phyloP scores from a whole-genome alignment of 2,329 filamentous ascomycete genomes.

The Ceratocystis cubensis region DNA sequence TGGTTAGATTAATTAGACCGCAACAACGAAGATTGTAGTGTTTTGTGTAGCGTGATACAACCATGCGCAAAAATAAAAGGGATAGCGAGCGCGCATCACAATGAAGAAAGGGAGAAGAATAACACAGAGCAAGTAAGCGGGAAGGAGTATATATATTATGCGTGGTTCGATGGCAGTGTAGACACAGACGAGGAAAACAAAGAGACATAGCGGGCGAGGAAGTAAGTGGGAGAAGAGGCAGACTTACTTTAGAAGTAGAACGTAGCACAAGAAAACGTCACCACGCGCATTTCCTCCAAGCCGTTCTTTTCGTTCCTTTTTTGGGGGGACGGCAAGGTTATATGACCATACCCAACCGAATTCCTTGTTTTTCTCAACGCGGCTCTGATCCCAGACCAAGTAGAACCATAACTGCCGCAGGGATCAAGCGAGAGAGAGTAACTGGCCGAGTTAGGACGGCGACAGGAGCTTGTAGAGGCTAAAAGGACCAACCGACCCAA shows the following conservation, averaged over 20 bases:
- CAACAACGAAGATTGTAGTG: not conserved
- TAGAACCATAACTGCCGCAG: not conserved
- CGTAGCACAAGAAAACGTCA: slow-evolving; percentile 6
- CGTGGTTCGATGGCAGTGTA: too few species aligned
- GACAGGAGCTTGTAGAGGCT: not conserved
- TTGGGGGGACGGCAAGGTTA: not conserved
- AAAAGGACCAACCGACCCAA: too few species aligned
- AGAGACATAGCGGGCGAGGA: too few species aligned
- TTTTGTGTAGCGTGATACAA: slow-evolving; percentile 2
- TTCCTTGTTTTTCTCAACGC: not conserved
- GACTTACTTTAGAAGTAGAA: too few species aligned
- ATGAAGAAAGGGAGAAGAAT: not conserved
- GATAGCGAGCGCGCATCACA: not conserved
- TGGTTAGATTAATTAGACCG: not conserved
- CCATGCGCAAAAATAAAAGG: not conserved
- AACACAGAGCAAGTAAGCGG: not conserved
- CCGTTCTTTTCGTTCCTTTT: not conserved
- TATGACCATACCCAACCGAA: not conserved
- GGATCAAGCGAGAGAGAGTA: not conserved
- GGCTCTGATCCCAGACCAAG: not conserved
- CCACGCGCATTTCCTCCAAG: not conserved
- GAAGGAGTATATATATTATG: too few species aligned
- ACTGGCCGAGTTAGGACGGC: not conserved
- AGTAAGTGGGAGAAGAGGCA: too few species aligned
- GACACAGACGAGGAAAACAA: too few species aligned